Conservation (phyloP, 352 stramenopile genomes). For the Pilasporangium apinafurcum region DNA sequence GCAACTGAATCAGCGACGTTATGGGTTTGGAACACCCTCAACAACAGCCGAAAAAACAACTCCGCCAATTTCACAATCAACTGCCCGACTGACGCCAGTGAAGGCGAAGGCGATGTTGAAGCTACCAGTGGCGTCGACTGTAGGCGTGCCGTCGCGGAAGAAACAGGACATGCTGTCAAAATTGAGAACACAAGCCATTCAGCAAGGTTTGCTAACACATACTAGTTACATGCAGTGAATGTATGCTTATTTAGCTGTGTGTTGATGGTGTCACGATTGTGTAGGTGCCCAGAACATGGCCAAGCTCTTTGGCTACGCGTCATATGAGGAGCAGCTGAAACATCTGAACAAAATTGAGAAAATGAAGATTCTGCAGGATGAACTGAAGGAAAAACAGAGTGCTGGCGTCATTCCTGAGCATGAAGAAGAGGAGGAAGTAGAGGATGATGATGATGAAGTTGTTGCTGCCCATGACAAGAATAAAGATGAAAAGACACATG, state of each 20-base stretch:
- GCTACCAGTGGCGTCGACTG: constrained; percentile 38
- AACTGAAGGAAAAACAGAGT: constrained; percentile 25
- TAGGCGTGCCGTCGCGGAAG: constrained; percentile 23
- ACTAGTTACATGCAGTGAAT: background rate
- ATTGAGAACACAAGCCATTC: constrained; percentile 50
- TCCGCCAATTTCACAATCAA: background rate
- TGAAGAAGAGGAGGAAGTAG: constrained; percentile 7
- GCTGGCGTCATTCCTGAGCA: constrained; percentile 4
- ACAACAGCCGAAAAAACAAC: background rate
- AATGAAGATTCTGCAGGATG: constrained; percentile 44
- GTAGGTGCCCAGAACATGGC: constrained; percentile 49
- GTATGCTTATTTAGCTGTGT: background rate
- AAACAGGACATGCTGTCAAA: constrained; percentile 56
- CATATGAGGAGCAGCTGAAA: constrained; percentile 63
- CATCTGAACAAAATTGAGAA: constrained; percentile 62
- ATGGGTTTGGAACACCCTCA: constrained; percentile 13
- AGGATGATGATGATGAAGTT: constrained; percentile 1
- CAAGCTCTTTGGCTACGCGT: constrained; percentile 73
- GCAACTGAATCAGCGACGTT: constrained; percentile 37
- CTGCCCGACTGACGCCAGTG: constrained; percentile 18
- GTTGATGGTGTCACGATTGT: background rate
- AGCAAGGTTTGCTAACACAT: constrained; percentile 24
- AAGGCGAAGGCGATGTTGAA: constrained; percentile 36
- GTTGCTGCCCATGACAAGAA: constrained; percentile 3
- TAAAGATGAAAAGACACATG: constrained; percentile 6